Conservation (phyloP, 2,329 filamentous ascomycete genomes). For the Talaromyces piceae region DNA sequence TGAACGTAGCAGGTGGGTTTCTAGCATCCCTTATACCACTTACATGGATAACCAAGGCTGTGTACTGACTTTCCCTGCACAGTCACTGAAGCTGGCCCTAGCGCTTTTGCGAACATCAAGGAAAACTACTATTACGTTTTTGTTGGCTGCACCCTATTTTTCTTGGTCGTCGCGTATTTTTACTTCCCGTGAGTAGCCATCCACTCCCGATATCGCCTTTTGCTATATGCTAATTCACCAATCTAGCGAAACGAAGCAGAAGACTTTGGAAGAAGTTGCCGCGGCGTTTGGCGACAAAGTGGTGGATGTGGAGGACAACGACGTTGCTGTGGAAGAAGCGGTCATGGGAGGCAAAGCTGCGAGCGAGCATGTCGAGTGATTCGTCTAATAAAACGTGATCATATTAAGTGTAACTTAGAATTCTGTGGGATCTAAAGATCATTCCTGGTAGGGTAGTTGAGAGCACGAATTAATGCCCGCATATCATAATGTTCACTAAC, state of each 20-base stretch:
- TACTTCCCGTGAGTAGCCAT: slow-evolving; percentile 43
- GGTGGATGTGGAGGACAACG: slow-evolving; percentile 18
- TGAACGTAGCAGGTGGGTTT: slow-evolving; percentile 45
- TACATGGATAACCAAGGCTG: slow-evolving; percentile 5
- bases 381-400: not conserved
- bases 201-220: not conserved
- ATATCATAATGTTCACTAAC: too few species aligned
- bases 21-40: slow-evolving; percentile 1
- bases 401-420: too few species aligned
- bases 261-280: slow-evolving; percentile 44
- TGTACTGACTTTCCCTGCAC: not conserved
- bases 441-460: too few species aligned
- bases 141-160: slow-evolving; percentile 46
- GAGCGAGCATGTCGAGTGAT: slow-evolving; percentile 6
- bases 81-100: slow-evolving; percentile 49
- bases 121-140: slow-evolving; percentile 58
- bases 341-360: slow-evolving; percentile 10
- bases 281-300: slow-evolving; percentile 43
- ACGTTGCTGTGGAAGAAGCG: slow-evolving; percentile 11
- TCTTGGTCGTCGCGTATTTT: slow-evolving; percentile 46
- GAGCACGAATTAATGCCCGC: too few species aligned
- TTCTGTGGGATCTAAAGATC: too few species aligned
- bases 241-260: slow-evolving; percentile 41
- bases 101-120: slow-evolving; percentile 49
- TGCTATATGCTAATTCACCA: slow-evolving; percentile 3